A percentile compares a stretch with the other conserved stretches of the same genome.
Evolutionary conservation across 2,329 filamentous ascomycete genomes (phyloP).

Genomic region (Trichoderma simmonsii): DNA sequence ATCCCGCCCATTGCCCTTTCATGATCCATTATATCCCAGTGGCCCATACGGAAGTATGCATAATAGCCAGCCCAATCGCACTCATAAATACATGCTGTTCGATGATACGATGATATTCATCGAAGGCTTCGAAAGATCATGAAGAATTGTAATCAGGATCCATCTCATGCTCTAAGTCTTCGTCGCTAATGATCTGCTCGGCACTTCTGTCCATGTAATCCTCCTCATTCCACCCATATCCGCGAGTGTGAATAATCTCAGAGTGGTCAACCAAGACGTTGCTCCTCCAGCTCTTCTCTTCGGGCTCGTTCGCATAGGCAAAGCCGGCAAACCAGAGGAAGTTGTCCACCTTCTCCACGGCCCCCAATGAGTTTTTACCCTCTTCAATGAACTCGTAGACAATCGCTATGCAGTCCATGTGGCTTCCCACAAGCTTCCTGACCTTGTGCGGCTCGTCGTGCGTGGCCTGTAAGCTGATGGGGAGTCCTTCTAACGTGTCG

Average conservation of each 20-base stretch:
- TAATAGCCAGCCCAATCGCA: background rate
- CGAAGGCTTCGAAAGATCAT: too few species aligned
- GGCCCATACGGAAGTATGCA: background rate
- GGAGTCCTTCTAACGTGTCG: background rate
- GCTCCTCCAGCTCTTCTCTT: constrained; percentile 1
- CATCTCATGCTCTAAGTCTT: too few species aligned
- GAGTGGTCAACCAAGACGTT: constrained; percentile 3
- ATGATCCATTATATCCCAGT: background rate
- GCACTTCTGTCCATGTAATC: background rate
- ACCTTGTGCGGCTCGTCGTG: background rate
- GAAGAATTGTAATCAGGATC: background rate
- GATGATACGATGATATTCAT: background rate
- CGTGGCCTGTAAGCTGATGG: background rate
- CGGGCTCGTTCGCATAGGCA: background rate
- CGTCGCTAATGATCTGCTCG: background rate
- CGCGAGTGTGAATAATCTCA: background rate
- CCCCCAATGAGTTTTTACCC: background rate
- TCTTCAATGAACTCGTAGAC: constrained; percentile 17
- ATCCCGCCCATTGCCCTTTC: background rate
- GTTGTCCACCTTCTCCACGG: background rate
- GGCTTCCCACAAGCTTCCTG: background rate
- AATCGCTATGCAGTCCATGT: background rate
- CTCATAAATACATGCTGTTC: background rate
- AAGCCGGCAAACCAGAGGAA: constrained; percentile 17
- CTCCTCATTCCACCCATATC: background rate